A percentile compares a stretch with the other conserved stretches of the same genome.
These are phyloP conservation scores for Gossypium australe DNA, from an alignment of 345 rosid genomes.

Conservation along the genomic window DNA sequence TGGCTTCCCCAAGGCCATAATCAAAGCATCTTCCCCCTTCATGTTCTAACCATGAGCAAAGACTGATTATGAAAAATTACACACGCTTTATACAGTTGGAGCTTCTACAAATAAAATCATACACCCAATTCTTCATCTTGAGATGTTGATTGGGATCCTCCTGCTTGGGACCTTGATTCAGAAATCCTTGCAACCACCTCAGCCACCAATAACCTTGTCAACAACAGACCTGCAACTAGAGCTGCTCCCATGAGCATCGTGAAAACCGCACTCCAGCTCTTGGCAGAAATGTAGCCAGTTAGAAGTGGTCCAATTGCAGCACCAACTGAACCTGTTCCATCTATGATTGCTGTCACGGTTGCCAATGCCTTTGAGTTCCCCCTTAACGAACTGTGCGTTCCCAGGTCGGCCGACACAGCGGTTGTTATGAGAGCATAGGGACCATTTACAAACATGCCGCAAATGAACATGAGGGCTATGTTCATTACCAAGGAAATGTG, in stretches of 20 bases:
- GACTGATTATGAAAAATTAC: slow-evolving; percentile 2
- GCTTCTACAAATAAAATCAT: background rate
- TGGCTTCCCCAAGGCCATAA: slow-evolving; percentile 13
- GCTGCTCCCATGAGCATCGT: slow-evolving; percentile 92
- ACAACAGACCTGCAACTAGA: slow-evolving; percentile 65
- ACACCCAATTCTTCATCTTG: slow-evolving; percentile 24
- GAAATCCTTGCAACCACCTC: slow-evolving; percentile 74
- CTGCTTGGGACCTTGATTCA: slow-evolving; percentile 32
- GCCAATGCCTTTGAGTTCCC: slow-evolving; percentile 94
- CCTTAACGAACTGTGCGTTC: slow-evolving; percentile 76
- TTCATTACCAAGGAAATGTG: slow-evolving; percentile 60
- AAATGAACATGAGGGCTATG: slow-evolving; percentile 62
- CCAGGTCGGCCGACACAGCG: slow-evolving; percentile 90
- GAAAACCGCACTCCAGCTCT: slow-evolving; percentile 88
- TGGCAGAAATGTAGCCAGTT: slow-evolving; percentile 82
- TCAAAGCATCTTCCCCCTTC: slow-evolving; percentile 19
- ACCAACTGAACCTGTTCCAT: slow-evolving; percentile 96
- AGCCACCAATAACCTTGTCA: slow-evolving; percentile 69
- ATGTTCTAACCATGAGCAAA: background rate
- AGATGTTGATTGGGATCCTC: slow-evolving; percentile 17
- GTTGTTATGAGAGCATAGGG: slow-evolving; percentile 97
- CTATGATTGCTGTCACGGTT: slow-evolving; percentile 90
- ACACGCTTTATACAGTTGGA: background rate
- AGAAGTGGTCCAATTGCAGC: slow-evolving; percentile 92
- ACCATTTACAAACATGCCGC: slow-evolving; percentile 89